Base-by-base conservation (phyloP, 768 basidiomycete species). In the Boletellus ananiceps region DNA sequence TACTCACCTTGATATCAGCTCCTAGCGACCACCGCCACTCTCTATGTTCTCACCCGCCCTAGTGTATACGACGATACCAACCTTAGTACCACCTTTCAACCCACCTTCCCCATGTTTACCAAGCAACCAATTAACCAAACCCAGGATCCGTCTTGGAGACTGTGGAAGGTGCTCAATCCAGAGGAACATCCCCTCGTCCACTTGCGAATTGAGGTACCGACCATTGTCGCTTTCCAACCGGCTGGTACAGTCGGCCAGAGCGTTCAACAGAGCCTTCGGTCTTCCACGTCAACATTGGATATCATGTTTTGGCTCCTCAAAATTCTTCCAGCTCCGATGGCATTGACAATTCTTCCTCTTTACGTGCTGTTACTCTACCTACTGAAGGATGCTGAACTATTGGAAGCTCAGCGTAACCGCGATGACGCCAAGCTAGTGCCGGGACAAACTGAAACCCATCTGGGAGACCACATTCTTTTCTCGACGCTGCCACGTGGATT, bases 311-410 rank as follows among this genome's bases (percentile, higher is more conserved):
- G 90, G 83, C 66, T 90, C 21, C 56, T 86, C 58, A 89, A 88
- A 67, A 86, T 94, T 53, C 81, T 97, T 65, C 71, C 91, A 2
- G 67, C 93, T 1, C 95, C 95, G 0, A 94, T 96, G 62, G 78
- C 81, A 8, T 74, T 75, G 5, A 95, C 94, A 0, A 88, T 86
- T 7, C 69, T 77, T 21, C 66, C 78, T 4, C 74, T 98, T 9
- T 97, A 88, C 64, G 75, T 79, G 8, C 69, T 98, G 11, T 73
- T 95, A 8, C 74, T 91, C 9, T 93, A 93, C 63, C 75, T 99
- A 2, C 72, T 97, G 52, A 95, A 94, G 71, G 86, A 95, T 56
- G 82, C 91, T 0, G 93, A 99, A 50, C 79, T 93, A 1, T 76
- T 96, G 32, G 93, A 93, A 59, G 87, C 89, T 3, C 91, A 93